Base-by-base conservation (phyloP, 2,329 filamentous ascomycete species). In the Epichloe elymi region DNA sequence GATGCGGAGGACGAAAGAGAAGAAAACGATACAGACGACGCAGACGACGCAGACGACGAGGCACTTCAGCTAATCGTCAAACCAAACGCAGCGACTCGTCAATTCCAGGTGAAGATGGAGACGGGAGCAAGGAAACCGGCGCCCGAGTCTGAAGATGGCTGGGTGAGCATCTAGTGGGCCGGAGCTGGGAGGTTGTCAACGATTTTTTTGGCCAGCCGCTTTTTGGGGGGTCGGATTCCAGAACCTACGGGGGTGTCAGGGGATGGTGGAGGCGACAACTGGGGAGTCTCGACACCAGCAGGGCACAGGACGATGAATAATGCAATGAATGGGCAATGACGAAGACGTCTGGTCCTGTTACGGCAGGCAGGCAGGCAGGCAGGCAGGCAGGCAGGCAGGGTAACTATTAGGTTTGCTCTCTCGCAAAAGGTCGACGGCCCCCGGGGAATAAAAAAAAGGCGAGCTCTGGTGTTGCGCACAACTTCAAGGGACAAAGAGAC, bases 101-200 rank as follows among this genome's bases (percentile, higher is more conserved):
- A 55, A 57, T 57, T 55, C 58, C 54, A 60, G 56, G 54, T 26
- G 47, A 46, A 42, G 50, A 49, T 47, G 55, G 26, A 51, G 57
- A 58, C 62, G 60, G 58, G 63, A 61, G 58, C 58, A 61, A 59
- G 58, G 56, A 54, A 58, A 58, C 65, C 58, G 61, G 58, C 52
- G 54, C 58, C 67, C 66, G 65, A 64, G 61, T 59, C 61, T 64
- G 60, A 59, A 61, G 65, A 72, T 70, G 71, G 72, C 69, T 72
- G 70, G 70, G 62, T 60, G 57, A 63, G 65, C 68, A 71, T 71
- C 64, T 63, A 33, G 63, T 59, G 63, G 65, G 57, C 58, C 53
- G 55, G 56, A 55, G 60, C 57, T 52, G 57, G 58, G 55, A 59
- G 56, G 58, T 63, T 57, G 57, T 63, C 57, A 53, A 60, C 26